Conservation (phyloP, 805 yeast genomes). For the Pichia nanzhaoensis region DNA sequence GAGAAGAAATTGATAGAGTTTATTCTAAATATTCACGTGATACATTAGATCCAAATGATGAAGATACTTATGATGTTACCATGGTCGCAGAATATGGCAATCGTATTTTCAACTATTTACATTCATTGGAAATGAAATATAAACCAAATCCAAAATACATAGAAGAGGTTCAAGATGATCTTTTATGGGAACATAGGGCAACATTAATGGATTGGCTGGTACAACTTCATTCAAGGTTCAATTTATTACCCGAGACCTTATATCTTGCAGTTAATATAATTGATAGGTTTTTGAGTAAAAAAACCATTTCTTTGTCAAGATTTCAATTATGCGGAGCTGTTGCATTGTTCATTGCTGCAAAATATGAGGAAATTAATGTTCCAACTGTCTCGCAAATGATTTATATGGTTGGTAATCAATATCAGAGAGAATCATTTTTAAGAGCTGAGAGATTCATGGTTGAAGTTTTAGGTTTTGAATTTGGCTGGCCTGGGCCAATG, state of each 20-base stretch:
- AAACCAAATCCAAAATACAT: constrained; percentile 71
- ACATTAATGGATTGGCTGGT: constrained; percentile 87
- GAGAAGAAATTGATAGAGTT: constrained; percentile 44
- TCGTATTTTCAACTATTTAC: constrained; percentile 77
- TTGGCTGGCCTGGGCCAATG: constrained; percentile 86
- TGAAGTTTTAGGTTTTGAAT: constrained; percentile 62
- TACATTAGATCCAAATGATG: constrained; percentile 64
- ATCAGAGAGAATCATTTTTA: constrained; percentile 66
- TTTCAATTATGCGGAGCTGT: constrained; percentile 95
- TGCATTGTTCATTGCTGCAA: constrained; percentile 83
- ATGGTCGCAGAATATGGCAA: constrained; percentile 92
- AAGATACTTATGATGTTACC: constrained; percentile 76
- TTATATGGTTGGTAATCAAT: constrained; percentile 78
- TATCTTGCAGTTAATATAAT: constrained; percentile 75
- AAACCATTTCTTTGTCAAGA: constrained; percentile 70
- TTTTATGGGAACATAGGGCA: constrained; percentile 66
- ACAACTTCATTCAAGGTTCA: constrained; percentile 76
- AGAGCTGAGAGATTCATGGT: constrained; percentile 77
- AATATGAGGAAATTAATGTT: constrained; percentile 83
- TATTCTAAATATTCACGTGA: constrained; percentile 44
- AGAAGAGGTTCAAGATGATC: constrained; percentile 69
- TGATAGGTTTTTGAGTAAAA: constrained; percentile 73
- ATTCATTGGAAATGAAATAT: constrained; percentile 62
- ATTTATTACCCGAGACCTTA: constrained; percentile 78
- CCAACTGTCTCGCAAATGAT: constrained; percentile 85